Evolutionary conservation across 2,329 filamentous ascomycete genomes (phyloP).

Genomic region (Talaromyces verruculosus): DNA sequence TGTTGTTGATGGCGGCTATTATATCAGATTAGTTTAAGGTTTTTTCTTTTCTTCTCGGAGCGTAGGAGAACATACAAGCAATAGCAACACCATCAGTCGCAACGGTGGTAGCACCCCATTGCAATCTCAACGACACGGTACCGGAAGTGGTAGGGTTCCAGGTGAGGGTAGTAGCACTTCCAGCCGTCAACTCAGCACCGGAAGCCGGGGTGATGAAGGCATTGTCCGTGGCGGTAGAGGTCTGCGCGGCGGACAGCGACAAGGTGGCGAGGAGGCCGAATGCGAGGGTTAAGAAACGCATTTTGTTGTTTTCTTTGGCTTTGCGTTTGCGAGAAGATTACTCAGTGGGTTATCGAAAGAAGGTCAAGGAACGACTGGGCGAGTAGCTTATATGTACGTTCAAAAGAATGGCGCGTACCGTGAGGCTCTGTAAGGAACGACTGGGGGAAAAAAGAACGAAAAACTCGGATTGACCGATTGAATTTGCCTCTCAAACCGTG

Average conservation of each 20-base stretch:
- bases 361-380: not conserved
- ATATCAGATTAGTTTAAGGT: not conserved
- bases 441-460: not conserved
- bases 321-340: not conserved
- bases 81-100: conserved; percentile 44
- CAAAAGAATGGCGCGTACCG: conserved; percentile 2
- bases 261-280: conserved; percentile 49
- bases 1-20: conserved; percentile 50
- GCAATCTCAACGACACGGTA: conserved; percentile 54
- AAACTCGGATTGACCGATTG: not conserved
- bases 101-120: conserved; percentile 46
- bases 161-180: conserved; percentile 46
- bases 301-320: conserved; percentile 5
- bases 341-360: not conserved
- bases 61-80: conserved; percentile 40
- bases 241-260: conserved; percentile 46
- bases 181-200: conserved; percentile 49
- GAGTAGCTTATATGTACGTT: not conserved
- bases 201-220: conserved; percentile 49
- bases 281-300: conserved; percentile 25
- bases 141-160: conserved; percentile 53
- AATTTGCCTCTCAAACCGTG: conserved; percentile 1
- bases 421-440: conserved; percentile 6
- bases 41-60: not conserved
- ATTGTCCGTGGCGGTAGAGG: conserved; percentile 49